Conservation (phyloP, 2,329 filamentous ascomycete genomes). For the Metarhizium album region DNA sequence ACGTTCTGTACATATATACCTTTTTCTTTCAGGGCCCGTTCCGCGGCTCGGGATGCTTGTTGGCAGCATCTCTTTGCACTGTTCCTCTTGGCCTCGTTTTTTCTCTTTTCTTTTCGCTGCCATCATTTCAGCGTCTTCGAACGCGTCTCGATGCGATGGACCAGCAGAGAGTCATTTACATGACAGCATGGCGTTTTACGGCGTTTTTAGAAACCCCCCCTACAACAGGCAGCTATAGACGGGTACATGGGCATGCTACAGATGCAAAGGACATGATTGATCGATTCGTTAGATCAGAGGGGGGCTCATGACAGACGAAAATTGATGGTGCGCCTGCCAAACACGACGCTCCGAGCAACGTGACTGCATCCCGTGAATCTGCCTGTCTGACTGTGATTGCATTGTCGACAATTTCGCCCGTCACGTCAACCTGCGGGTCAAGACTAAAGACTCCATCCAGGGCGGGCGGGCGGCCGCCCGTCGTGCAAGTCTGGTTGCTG, state of each 20-base stretch:
- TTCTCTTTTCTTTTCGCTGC: neutral
- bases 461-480: no score
- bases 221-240: neutral
- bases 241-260: neutral
- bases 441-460: no score
- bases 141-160: neutral
- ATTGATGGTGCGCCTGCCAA: neutral
- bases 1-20: neutral
- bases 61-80: neutral
- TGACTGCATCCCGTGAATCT: no score
- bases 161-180: neutral
- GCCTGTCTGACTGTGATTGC: no score
- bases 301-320: neutral
- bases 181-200: slow-evolving; percentile 6
- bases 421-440: no score
- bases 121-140: neutral
- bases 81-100: neutral
- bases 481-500: no score
- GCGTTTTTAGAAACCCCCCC: neutral
- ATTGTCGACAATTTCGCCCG: no score
- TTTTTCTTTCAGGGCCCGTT: no score
- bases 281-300: slow-evolving; percentile 1
- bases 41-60: neutral
- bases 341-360: neutral
- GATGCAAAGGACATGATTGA: neutral